Evolutionary conservation across 2,329 filamentous ascomycete species (phyloP).

Genomic region (Aspergillus sp.): DNA sequence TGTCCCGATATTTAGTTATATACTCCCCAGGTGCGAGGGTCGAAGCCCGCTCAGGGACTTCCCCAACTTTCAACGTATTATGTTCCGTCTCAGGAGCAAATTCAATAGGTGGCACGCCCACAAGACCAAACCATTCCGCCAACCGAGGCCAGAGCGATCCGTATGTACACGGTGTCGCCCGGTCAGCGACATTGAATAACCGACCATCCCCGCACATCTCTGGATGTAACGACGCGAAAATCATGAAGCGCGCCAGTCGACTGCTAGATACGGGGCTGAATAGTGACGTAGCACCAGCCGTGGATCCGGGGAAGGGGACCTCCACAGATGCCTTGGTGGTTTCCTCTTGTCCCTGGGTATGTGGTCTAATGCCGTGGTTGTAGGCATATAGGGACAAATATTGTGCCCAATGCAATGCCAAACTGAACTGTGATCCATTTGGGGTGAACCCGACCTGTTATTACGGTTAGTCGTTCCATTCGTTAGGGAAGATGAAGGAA

Average conservation of each 20-base stretch:
- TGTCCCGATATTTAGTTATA: slow-evolving; percentile 29
- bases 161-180: slow-evolving; percentile 24
- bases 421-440: slow-evolving; percentile 30
- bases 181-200: slow-evolving; percentile 35
- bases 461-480: background rate
- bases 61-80: background rate
- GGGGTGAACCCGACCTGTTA: slow-evolving; percentile 32
- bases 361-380: slow-evolving; percentile 21
- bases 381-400: slow-evolving; percentile 34
- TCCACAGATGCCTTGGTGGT: background rate
- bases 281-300: slow-evolving; percentile 24
- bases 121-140: slow-evolving; percentile 34
- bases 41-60: background rate
- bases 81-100: background rate
- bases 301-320: slow-evolving; percentile 30
- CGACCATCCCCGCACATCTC: slow-evolving; percentile 25
- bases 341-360: background rate
- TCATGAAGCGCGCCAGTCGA: slow-evolving; percentile 29
- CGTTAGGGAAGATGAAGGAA: background rate
- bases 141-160: slow-evolving; percentile 32
- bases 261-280: slow-evolving; percentile 32
- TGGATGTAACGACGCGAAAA: slow-evolving; percentile 31
- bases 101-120: slow-evolving; percentile 25
- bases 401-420: slow-evolving; percentile 33
- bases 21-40: slow-evolving; percentile 22